Percentiles rank a stretch among this genome's conserved stretches.
Evolutionary conservation across 2,329 filamentous ascomycete species (phyloP).

Genomic region (Colletotrichum liaoningense): DNA sequence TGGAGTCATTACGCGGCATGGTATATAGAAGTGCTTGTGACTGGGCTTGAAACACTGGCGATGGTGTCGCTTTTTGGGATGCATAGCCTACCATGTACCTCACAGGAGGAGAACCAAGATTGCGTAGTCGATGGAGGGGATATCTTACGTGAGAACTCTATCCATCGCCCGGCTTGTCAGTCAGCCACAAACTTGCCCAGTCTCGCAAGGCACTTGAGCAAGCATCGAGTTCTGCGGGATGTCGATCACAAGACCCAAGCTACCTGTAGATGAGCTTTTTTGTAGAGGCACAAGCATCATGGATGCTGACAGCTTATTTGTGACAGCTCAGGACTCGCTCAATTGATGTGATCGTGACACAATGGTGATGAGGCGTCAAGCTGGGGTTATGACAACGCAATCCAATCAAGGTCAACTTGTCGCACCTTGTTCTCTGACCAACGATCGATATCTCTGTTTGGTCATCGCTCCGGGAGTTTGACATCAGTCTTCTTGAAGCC

Average conservation of each 20-base stretch:
- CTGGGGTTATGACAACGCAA: no score
- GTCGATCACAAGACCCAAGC: not conserved
- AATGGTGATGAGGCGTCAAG: not conserved
- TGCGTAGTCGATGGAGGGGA: not conserved
- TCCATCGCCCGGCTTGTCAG: not conserved
- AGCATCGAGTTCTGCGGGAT: not conserved
- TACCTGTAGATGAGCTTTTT: not conserved
- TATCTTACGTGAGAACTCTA: slow-evolving; percentile 23
- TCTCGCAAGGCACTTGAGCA: no score
- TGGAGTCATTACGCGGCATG: not conserved
- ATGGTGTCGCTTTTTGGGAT: not conserved
- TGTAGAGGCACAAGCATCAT: not conserved
- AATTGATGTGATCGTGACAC: not conserved
- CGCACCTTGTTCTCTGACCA: not conserved
- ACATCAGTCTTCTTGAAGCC: no score
- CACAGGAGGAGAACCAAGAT: slow-evolving; percentile 1
- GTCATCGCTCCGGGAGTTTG: no score
- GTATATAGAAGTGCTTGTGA: not conserved
- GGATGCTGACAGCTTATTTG: not conserved
- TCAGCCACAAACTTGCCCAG: not conserved
- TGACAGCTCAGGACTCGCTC: not conserved
- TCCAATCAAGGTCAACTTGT: not conserved
- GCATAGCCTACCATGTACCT: slow-evolving; percentile 4
- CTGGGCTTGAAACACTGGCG: not conserved
- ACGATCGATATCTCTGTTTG: not conserved